These are phyloP conservation scores for Monascus purpureus DNA, from an alignment of 495 filamentous ascomycete species.

Conservation along the genomic window DNA sequence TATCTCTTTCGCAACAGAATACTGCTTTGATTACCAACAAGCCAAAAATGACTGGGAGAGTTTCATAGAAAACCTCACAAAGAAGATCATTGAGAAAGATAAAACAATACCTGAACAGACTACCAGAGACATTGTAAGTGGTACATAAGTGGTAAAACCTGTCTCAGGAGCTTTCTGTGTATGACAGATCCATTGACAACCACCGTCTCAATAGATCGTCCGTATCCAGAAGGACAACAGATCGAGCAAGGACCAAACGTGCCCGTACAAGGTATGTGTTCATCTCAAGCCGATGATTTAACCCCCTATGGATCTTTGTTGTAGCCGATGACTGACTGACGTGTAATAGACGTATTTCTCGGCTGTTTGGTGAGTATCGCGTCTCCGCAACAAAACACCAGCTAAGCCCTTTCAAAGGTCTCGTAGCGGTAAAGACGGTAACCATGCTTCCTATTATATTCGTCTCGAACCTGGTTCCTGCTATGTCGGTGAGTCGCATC, in stretches of 20 bases:
- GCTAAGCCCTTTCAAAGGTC: conserved; percentile 36
- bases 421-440: conserved; percentile 71
- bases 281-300: conserved; percentile 6
- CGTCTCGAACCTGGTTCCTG: conserved; percentile 45
- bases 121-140: conserved; percentile 56
- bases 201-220: conserved; percentile 39
- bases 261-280: conserved; percentile 61
- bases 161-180: too few relatives aligned
- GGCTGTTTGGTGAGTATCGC: conserved; percentile 50
- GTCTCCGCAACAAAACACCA: conserved; percentile 2
- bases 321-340: conserved; percentile 13
- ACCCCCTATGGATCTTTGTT: too few relatives aligned
- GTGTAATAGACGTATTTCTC: conserved; percentile 60
- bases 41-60: conserved; percentile 65
- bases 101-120: conserved; percentile 73
- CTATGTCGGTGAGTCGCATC: conserved; percentile 42
- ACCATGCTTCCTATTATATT: conserved; percentile 74
- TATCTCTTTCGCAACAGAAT: conserved; percentile 28
- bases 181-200: background rate
- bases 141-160: background rate
- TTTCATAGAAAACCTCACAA: conserved; percentile 55
- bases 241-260: conserved; percentile 61
- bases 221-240: conserved; percentile 74
- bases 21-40: conserved; percentile 63
- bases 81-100: conserved; percentile 56